A percentile compares a stretch with the other conserved stretches of the same genome.
Evolutionary conservation across 441 rosid genomes (phyloP).

Genomic region (Pelargonium australe): DNA sequence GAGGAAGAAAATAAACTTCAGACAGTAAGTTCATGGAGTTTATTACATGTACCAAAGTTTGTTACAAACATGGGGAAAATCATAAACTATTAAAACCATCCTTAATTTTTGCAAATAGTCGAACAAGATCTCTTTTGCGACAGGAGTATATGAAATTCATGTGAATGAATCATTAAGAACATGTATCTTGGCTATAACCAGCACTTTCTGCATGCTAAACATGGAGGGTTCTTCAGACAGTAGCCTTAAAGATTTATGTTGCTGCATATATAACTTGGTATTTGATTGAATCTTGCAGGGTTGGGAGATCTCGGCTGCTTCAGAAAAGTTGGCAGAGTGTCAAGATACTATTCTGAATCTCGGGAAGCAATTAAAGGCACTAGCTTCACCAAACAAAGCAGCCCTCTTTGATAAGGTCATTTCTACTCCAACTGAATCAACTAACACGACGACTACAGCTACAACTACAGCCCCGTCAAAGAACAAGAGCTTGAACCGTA

Average conservation of each 20-base stretch:
- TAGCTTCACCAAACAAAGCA: conserved; percentile 59
- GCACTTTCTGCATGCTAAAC: too few relatives aligned
- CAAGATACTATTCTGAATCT: conserved; percentile 79
- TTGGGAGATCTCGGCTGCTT: conserved; percentile 80
- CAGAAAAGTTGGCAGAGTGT: conserved; percentile 88
- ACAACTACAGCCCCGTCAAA: conserved; percentile 9
- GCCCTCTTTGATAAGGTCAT: conserved; percentile 45
- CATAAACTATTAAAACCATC: too few relatives aligned
- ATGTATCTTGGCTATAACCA: too few relatives aligned
- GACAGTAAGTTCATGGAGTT: conserved; percentile 44
- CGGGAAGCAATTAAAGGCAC: conserved; percentile 74
- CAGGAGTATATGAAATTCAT: too few relatives aligned
- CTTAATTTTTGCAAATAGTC: too few relatives aligned
- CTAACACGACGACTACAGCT: neutral
- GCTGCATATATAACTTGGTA: neutral
- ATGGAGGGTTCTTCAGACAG: too few relatives aligned
- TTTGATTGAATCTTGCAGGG: conserved; percentile 33
- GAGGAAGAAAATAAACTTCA: conserved; percentile 45
- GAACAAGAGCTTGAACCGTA: conserved; percentile 33
- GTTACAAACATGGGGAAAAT: too few relatives aligned
- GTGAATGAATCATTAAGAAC: too few relatives aligned
- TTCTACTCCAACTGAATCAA: conserved; percentile 23
- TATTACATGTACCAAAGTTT: too few relatives aligned
- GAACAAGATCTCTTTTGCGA: too few relatives aligned
- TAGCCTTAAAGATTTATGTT: too few relatives aligned